These are phyloP conservation scores for Podaxis sp. DNA, from an alignment of 768 basidiomycete genomes.

Conservation along the genomic window DNA sequence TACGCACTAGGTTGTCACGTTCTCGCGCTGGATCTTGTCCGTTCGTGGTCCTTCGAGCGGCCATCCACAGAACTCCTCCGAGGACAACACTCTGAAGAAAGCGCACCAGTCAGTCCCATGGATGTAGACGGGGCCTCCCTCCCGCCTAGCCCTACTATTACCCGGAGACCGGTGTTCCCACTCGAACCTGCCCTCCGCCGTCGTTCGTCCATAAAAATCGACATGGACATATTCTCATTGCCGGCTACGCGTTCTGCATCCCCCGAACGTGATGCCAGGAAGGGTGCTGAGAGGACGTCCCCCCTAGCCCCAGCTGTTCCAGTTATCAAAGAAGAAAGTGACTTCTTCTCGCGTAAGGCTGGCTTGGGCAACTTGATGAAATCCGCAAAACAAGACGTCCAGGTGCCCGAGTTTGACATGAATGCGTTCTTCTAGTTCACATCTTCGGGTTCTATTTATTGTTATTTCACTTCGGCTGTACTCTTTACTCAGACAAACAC, in stretches of 20 bases:
- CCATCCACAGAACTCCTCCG: conserved; percentile 44
- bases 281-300: conserved; percentile 12
- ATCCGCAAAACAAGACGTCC: conserved; percentile 83
- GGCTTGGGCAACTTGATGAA: conserved; percentile 84
- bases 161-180: conserved; percentile 43
- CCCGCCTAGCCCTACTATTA: conserved; percentile 25
- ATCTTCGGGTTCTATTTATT: background rate
- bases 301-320: conserved; percentile 23
- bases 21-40: conserved; percentile 85
- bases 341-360: conserved; percentile 61
- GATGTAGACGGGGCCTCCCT: conserved; percentile 11
- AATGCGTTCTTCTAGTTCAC: conserved; percentile 55
- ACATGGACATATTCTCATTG: conserved; percentile 73
- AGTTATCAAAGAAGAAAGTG: conserved; percentile 45
- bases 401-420: conserved; percentile 89
- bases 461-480: conserved; percentile 1
- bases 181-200: conserved; percentile 53
- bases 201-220: conserved; percentile 77
- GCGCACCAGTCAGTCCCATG: background rate
- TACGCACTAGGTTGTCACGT: conserved; percentile 76
- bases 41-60: conserved; percentile 87
- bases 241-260: conserved; percentile 55
- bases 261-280: conserved; percentile 25
- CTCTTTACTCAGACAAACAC: background rate
- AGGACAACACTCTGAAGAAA: background rate